These are phyloP conservation scores for Monosporascus ibericus DNA, from an alignment of 2,329 filamentous ascomycete genomes.

Conservation along the genomic window DNA sequence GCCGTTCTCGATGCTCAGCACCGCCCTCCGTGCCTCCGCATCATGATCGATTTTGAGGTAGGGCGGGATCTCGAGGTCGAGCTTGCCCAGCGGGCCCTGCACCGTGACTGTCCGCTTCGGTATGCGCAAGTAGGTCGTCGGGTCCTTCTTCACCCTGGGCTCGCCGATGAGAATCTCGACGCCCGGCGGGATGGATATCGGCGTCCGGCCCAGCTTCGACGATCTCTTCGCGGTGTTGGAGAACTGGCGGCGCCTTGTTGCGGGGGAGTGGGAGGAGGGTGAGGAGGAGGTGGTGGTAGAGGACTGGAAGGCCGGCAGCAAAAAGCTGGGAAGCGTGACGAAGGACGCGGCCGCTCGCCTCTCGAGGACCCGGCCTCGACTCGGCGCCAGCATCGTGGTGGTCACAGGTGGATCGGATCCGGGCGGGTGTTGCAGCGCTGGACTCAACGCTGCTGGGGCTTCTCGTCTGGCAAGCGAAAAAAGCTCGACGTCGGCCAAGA, in stretches of 20 bases:
- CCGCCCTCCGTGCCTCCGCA: constrained; percentile 53
- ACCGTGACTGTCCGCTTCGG: constrained; percentile 65
- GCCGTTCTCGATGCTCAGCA: constrained; percentile 64
- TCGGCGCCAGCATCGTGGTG: constrained; percentile 56
- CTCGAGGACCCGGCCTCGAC: constrained; percentile 54
- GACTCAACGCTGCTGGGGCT: not conserved
- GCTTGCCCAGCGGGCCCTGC: constrained; percentile 73
- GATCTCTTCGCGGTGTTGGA: constrained; percentile 59
- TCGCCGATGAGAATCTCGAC: constrained; percentile 71
- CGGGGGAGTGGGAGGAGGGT: constrained; percentile 16
- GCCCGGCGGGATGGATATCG: constrained; percentile 74
- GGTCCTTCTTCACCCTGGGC: constrained; percentile 45
- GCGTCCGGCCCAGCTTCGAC: constrained; percentile 82
- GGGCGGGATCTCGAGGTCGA: constrained; percentile 71
- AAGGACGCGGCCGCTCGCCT: constrained; percentile 42
- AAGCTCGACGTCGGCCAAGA: not conserved
- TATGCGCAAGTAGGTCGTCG: constrained; percentile 55
- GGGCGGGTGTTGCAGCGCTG: constrained; percentile 3
- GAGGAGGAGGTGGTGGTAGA: constrained; percentile 7
- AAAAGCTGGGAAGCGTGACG: constrained; percentile 61
- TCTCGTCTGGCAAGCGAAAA: not conserved
- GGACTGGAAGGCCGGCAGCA: constrained; percentile 63
- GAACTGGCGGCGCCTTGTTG: constrained; percentile 50
- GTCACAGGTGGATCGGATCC: constrained; percentile 12
- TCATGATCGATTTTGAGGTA: constrained; percentile 72